phyloP scores from a whole-genome alignment of 805 yeast genomes.

The Limtongia smithiae region DNA sequence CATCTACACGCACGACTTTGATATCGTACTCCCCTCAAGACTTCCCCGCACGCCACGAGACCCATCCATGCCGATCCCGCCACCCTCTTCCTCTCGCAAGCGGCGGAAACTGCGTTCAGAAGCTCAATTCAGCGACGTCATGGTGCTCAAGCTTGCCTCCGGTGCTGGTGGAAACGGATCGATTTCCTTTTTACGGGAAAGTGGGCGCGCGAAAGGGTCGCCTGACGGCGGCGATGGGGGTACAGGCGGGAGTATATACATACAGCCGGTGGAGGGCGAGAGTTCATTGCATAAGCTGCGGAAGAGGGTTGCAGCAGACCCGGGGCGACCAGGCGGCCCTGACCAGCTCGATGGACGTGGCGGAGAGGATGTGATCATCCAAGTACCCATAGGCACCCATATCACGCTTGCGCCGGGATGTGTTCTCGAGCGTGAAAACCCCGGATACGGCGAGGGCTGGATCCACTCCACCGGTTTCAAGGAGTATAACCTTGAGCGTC shows the following conservation, averaged over 20 bases:
- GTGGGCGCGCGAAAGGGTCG: constrained; percentile 82
- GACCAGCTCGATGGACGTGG: constrained; percentile 81
- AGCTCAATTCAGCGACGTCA: constrained; percentile 55
- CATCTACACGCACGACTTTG: too few relatives aligned
- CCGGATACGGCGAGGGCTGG: constrained; percentile 81
- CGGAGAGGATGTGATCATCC: constrained; percentile 74
- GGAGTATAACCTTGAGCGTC: constrained; percentile 61
- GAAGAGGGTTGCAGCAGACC: constrained; percentile 64
- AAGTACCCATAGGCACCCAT: constrained; percentile 89
- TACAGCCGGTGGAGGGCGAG: constrained; percentile 72
- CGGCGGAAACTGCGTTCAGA: constrained; percentile 12
- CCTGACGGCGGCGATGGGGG: constrained; percentile 99
- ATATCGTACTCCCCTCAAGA: neutral
- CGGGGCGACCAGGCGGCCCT: constrained; percentile 68
- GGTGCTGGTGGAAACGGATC: constrained; percentile 90
- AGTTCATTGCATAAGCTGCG: constrained; percentile 68
- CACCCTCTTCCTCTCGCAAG: too few relatives aligned
- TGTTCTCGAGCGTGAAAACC: constrained; percentile 48
- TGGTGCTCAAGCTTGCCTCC: constrained; percentile 60
- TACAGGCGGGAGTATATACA: constrained; percentile 79
- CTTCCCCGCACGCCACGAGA: constrained; percentile 5
- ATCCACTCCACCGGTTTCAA: constrained; percentile 72
- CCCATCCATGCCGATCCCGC: too few relatives aligned
- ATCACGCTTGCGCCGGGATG: constrained; percentile 42
- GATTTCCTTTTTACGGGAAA: constrained; percentile 81